Percentiles rank a stretch among this genome's conserved stretches.
Conservation (phyloP, 1,284 basidiomycete species). For the Ustilago esculenta region DNA sequence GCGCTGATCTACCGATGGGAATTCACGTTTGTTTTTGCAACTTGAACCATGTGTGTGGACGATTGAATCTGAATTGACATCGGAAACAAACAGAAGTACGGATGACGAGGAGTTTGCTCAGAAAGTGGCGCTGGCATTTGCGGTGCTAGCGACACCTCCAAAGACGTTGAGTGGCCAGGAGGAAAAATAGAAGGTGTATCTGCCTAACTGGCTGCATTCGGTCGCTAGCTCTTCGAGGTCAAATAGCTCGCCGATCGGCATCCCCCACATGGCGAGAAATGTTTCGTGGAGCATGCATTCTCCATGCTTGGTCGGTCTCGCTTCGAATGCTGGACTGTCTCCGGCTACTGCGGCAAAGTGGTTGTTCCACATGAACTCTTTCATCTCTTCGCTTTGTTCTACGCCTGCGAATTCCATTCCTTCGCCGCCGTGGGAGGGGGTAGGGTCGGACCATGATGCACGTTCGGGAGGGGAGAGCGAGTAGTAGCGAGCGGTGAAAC, state of each 20-base stretch:
- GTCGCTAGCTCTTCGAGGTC: slow-evolving; percentile 67
- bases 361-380: slow-evolving; percentile 73
- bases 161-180: slow-evolving; percentile 67
- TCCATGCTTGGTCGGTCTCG: slow-evolving; percentile 69
- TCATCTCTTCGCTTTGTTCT: slow-evolving; percentile 59
- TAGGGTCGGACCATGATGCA: slow-evolving; percentile 68
- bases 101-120: slow-evolving; percentile 12
- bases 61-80: too few relatives aligned
- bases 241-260: slow-evolving; percentile 69
- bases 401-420: slow-evolving; percentile 51
- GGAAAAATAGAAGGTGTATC: slow-evolving; percentile 69
- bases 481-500: slow-evolving; percentile 75
- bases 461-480: slow-evolving; percentile 70
- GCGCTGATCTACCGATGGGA: too few relatives aligned
- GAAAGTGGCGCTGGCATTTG: slow-evolving; percentile 67
- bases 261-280: slow-evolving; percentile 55
- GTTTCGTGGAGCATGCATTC: slow-evolving; percentile 51
- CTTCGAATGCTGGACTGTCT: slow-evolving; percentile 78
- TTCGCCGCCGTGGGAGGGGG: slow-evolving; percentile 5
- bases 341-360: slow-evolving; percentile 79
- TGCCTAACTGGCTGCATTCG: slow-evolving; percentile 58
- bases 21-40: too few relatives aligned
- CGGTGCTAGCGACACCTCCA: slow-evolving; percentile 69
- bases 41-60: too few relatives aligned
- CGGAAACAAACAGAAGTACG: too few relatives aligned